Percentiles rank a stretch among this genome's conserved stretches.
phyloP scores from a whole-genome alignment of 169 alveolate genomes.

The Eimeria tenella region DNA sequence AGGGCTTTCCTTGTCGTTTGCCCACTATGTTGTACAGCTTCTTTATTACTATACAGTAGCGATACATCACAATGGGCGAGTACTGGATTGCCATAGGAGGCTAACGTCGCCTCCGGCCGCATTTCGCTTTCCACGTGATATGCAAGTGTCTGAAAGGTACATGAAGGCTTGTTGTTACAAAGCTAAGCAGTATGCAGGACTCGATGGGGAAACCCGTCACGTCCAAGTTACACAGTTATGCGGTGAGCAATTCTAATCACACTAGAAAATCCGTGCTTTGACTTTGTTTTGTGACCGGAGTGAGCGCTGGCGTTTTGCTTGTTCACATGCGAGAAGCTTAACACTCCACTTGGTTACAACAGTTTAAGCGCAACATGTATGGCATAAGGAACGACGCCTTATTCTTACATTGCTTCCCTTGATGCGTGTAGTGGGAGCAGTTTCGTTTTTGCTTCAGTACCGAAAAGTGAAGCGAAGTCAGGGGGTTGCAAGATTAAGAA shows the following conservation, averaged over 20 bases:
- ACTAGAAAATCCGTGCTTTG: no score
- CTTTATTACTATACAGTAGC: conserved; percentile 67
- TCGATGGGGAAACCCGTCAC: conserved; percentile 67
- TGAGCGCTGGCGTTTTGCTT: no score
- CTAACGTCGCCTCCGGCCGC: conserved; percentile 63
- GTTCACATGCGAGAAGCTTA: no score
- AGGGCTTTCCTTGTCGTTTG: background rate
- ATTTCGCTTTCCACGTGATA: conserved; percentile 77
- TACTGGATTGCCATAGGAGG: conserved; percentile 72
- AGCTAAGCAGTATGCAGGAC: conserved; percentile 71
- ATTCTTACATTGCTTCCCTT: no score
- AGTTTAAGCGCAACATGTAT: no score
- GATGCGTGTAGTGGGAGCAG: background rate
- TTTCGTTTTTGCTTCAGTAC: conserved; percentile 2
- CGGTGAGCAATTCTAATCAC: background rate
- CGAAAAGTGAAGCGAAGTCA: background rate
- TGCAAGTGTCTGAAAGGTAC: conserved; percentile 73
- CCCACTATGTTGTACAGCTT: conserved; percentile 38
- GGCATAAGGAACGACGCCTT: no score
- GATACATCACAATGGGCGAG: conserved; percentile 73
- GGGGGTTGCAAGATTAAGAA: background rate
- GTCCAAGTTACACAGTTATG: conserved; percentile 74
- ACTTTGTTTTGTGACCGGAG: no score
- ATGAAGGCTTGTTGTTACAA: conserved; percentile 74
- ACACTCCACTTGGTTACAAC: no score